Evolutionary conservation across 345 rosid species (phyloP), one percentile per base, ranked within the genome.

Genomic region (Conringia planisiliqua): DNA sequence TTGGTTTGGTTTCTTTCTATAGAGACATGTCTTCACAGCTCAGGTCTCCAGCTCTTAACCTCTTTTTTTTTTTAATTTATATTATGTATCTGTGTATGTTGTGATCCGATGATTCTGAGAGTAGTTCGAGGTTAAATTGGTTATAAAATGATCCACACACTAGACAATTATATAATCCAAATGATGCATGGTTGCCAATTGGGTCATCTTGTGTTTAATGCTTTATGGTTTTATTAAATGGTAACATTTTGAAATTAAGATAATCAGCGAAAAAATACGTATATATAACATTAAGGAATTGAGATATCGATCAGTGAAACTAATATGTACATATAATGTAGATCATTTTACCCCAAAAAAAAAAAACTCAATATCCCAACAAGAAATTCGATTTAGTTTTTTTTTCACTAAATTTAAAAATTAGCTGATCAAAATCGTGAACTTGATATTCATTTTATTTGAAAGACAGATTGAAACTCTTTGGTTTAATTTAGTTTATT

Each of bases 1-100:
- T 24, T 68, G 32, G 7, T 68, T 75, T 75, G 69, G 74, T 75
- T 75, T 75, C 63, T 39, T 75, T 61, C 63, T 61, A 75, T 40
- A 39, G 7, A 59, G 52, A 75, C 73, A 67, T 75, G 61, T 50
- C 50, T 36, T 66, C 73, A 59, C 68, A 75, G 78, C 63, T 58
- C 43, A 58, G 7, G 63, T 58, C 27, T 36, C 62, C 64, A 59
- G 64, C 46, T 59, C 64, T 36, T 59, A 59, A 59, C 16, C 29
- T 58, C 46, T 10, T 36, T 50, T 11, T 59, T 40, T 56, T 4
- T 32, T 32, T n/a, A n/a, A n/a, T 59, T 59, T 59, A 36, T 59
- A 36, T 36, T 36, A 59, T 33, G 64, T 36, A 20, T 33, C 24
- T 59, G 42, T 44, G 64, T 59, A 59, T 59, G 27, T 48, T 54